Base-by-base conservation (phyloP, 164 flowering plant species). In the Nymphaea colorata region DNA sequence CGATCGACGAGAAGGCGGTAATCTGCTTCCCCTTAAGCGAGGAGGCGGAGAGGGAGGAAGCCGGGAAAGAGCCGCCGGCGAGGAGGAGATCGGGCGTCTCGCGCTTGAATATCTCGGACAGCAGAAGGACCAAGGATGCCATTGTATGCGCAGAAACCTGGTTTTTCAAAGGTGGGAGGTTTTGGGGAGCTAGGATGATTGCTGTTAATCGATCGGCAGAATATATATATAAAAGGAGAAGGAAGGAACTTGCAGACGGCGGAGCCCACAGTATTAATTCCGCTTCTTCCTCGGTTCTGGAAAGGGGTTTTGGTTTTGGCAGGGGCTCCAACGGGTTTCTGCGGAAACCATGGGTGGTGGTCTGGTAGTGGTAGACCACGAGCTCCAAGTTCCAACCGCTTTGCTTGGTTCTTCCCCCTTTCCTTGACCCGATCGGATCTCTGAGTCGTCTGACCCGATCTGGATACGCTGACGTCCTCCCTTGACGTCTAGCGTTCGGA, bases 61-160 rank as follows among this genome's bases (percentile, higher is more conserved):
- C 41, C 8, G 55, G 55, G 43, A 42, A 61, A 61, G 6, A 3
- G 25, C n/a, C 47, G n/a, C 8, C n/a, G 6, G 44, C 65, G 61
- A n/a, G 42, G 42, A 41, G 44, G 3, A 16, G 65, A 45, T 66
- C 62, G 2, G 57, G 42, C 25, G 62, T 59, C 17, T 72, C 67
- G 7, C 67, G 70, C n/a, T 62, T 68, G 62, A 71, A 60, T 15
- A 71, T 47, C 66, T 71, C 74, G 14, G 69, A 71, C 42, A 71
- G 51, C 55, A 71, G 69, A 51, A 71, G 74, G 61, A 67, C 47
- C 42, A 71, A 64, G 47, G 74, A 71, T 51, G 74, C 74, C 74
- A 71, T 71, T 43, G 8, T n/a, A 7, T 47, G 11, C 55, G 7
- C 12, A 25, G 36, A 25, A 25, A 6, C 55, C 55, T 47, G 11